phyloP scores from a whole-genome alignment of 352 stramenopile genomes.

The Pythium angustatum region DNA sequence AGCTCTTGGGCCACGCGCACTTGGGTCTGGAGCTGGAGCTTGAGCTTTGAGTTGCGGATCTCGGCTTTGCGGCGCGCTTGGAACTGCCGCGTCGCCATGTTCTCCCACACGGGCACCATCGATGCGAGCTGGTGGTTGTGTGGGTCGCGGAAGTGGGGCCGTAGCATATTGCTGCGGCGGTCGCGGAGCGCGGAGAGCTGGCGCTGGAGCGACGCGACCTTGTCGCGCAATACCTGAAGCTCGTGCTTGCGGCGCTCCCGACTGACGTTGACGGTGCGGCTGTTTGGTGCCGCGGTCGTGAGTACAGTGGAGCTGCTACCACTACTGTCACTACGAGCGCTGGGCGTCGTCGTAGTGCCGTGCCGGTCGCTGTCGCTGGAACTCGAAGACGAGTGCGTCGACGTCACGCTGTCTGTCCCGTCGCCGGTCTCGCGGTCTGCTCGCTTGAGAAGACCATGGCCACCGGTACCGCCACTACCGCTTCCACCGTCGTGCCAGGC shows the following conservation, averaged over 20 bases:
- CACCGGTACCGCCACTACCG: no score
- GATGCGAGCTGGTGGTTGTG: conserved; percentile 5
- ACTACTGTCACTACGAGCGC: no score
- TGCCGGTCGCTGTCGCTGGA: background rate
- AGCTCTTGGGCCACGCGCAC: conserved; percentile 12
- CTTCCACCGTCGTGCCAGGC: conserved; percentile 6
- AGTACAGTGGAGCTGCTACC: no score
- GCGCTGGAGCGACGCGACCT: conserved; percentile 25
- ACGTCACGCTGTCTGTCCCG: background rate
- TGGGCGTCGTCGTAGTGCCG: background rate
- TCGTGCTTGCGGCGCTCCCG: conserved; percentile 35
- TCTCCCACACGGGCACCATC: conserved; percentile 26
- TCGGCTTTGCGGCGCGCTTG: conserved; percentile 22
- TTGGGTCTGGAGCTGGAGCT: conserved; percentile 4
- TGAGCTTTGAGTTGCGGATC: conserved; percentile 17
- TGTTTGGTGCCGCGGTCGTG: no score
- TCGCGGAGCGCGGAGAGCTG: conserved; percentile 30
- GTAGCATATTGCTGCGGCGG: conserved; percentile 11
- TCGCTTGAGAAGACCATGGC: background rate
- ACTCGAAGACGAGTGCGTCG: background rate
- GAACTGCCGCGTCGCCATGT: conserved; percentile 30
- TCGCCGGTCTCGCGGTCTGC: background rate
- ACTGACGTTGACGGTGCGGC: conserved; percentile 23
- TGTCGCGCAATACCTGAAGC: conserved; percentile 30
- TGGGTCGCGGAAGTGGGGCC: conserved; percentile 17